Base-by-base conservation (phyloP, 129 eudicot species). In the Lonicera japonica region DNA sequence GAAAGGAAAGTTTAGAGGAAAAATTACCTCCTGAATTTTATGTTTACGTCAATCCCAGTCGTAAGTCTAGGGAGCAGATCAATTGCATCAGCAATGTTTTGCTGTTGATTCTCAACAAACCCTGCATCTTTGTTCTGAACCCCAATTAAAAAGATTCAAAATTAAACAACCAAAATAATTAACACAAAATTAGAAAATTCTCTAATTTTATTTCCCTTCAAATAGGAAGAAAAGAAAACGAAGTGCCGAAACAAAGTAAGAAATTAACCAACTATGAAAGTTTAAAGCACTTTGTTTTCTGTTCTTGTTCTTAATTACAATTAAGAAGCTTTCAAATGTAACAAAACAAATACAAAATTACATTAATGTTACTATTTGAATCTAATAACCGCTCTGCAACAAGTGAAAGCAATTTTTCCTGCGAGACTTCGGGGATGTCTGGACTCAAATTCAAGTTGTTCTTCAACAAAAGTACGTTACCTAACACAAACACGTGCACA, bases 1-100 rank as follows among this genome's bases (percentile, higher is more conserved):
- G 23, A 43, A 40, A 70, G 48, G 48, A 41, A 46, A n/a, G n/a
- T n/a, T 38, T 9, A 25, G 21, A 53, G 40, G 36, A 70, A 40
- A 65, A 29, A 55, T 51, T 48, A 88, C 98, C 95, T 80, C 41
- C 76, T 79, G 61, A 87, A 92, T 65, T 82, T 92, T 71, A 88
- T 64, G 77, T 92, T 92, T 63, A 92, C 96, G 78, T 92, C 95
- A 76, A 92, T 88, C 21, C 96, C 98, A 11, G 98, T 92, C 3
- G 96, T 76, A 43, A 92, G 96, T 51, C 87, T 70, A 21, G 95
- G 95, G 63, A 92, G 98, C 70, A 85, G 69, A 80, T 92, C 98
- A 77, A 92, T 84, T n/a, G 96, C 98, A 85, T 85, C 96, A 14
- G 86, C 60, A 59, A 87, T 84, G 56, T 92, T 92, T 73, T 85